phyloP scores from a whole-genome alignment of 176 grass and related monocot genomes.

The Dactylis glomerata region DNA sequence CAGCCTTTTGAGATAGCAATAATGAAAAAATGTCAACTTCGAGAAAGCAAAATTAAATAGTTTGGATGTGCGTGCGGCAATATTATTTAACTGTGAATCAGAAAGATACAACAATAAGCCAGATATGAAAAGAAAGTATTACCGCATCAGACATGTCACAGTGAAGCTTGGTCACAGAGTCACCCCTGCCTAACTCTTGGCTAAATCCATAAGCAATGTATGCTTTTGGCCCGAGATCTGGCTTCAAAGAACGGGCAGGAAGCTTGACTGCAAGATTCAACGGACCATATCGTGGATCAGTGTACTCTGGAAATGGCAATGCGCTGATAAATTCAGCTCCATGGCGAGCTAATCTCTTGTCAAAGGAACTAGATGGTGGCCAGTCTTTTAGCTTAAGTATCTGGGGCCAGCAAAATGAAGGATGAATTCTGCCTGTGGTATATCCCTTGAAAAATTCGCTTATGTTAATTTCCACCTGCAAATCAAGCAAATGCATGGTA shows the following conservation, averaged over 20 bases:
- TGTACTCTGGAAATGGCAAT: conserved; percentile 81
- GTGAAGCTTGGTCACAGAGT: conserved; percentile 30
- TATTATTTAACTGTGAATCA: background rate
- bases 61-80: background rate
- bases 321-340: conserved; percentile 73
- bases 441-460: background rate
- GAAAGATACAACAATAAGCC: background rate
- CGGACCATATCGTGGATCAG: conserved; percentile 61
- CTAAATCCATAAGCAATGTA: conserved; percentile 75
- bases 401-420: background rate
- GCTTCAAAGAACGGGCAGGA: conserved; percentile 51
- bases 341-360: conserved; percentile 64
- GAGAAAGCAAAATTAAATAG: background rate
- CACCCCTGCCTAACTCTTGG: conserved; percentile 75
- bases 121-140: background rate
- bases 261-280: conserved; percentile 73
- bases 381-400: background rate
- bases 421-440: background rate
- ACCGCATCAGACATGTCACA: background rate
- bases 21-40: background rate
- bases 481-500: background rate
- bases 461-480: background rate
- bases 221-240: conserved; percentile 74
- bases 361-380: conserved; percentile 51
- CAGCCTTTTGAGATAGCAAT: background rate